Percentiles rank a stretch among this genome's conserved stretches.
These are phyloP conservation scores for Aspergillus indologenus DNA, from an alignment of 495 filamentous ascomycete species.

Conservation along the genomic window DNA sequence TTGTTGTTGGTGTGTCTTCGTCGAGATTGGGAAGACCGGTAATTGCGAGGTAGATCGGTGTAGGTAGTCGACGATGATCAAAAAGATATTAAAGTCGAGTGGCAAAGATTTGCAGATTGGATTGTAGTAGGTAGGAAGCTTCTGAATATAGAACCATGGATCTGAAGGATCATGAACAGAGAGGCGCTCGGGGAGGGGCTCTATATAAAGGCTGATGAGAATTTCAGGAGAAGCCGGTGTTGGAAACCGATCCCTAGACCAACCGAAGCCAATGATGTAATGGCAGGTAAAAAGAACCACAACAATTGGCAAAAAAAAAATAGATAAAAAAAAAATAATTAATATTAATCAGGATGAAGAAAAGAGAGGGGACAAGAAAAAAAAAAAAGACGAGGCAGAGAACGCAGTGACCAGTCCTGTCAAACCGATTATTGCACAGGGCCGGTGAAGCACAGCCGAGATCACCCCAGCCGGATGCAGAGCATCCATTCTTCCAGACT, in stretches of 20 bases:
- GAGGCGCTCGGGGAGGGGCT: conserved; percentile 4
- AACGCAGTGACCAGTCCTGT: conserved; percentile 8
- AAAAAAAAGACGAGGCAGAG: conserved; percentile 9
- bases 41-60: not conserved
- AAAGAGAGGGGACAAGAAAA: no score
- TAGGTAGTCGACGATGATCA: not conserved
- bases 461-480: conserved; percentile 30
- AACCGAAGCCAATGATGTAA: conserved; percentile 16
- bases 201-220: conserved; percentile 13
- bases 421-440: conserved; percentile 7
- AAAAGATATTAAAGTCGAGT: conserved; percentile 6
- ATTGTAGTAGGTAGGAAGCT: not conserved
- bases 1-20: not conserved
- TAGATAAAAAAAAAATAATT: no score
- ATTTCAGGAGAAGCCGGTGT: conserved; percentile 4
- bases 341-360: not conserved
- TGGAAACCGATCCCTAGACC: not conserved
- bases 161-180: conserved; percentile 6
- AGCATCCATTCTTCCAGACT: conserved; percentile 5
- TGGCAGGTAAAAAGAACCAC: conserved; percentile 8
- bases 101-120: conserved; percentile 3
- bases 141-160: conserved; percentile 15
- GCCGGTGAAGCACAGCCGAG: conserved; percentile 29
- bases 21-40: not conserved
- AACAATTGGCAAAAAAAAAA: not conserved